A percentile compares a stretch with the other conserved stretches of the same genome.
phyloP scores from a whole-genome alignment of 2,329 filamentous ascomycete species.

The Coniochaeta sp. region DNA sequence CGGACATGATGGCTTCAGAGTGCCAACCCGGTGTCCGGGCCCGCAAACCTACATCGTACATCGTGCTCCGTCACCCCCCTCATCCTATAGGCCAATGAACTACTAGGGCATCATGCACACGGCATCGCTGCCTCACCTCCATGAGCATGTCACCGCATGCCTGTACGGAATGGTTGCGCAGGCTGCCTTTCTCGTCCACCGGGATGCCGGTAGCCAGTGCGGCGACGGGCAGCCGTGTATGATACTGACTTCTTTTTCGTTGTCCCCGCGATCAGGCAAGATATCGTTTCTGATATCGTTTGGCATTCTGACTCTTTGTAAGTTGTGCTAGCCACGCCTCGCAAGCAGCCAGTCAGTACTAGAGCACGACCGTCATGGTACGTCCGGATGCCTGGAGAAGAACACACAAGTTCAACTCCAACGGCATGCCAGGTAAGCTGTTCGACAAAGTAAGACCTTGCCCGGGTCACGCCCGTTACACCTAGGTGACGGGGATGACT shows the following conservation, averaged over 20 bases:
- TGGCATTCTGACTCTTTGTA: background rate
- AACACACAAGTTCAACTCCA: background rate
- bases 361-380: background rate
- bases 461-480: background rate
- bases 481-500: background rate
- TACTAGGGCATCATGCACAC: background rate
- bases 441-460: background rate
- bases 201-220: background rate
- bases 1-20: background rate
- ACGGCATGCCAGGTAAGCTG: background rate
- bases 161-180: background rate
- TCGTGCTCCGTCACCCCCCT: background rate
- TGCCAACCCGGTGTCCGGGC: background rate
- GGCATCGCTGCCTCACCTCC: background rate
- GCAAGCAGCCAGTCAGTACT: too few relatives aligned
- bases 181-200: background rate
- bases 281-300: background rate
- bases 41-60: too few relatives aligned
- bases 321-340: background rate
- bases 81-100: too few relatives aligned
- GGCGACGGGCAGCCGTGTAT: background rate
- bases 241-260: background rate
- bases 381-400: background rate
- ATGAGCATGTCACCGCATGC: background rate
- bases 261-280: too few relatives aligned